Evolutionary conservation across 108 stramenopile genomes (phyloP), one percentile per base, ranked within the genome.

Genomic region (Bacterosira constricta): DNA sequence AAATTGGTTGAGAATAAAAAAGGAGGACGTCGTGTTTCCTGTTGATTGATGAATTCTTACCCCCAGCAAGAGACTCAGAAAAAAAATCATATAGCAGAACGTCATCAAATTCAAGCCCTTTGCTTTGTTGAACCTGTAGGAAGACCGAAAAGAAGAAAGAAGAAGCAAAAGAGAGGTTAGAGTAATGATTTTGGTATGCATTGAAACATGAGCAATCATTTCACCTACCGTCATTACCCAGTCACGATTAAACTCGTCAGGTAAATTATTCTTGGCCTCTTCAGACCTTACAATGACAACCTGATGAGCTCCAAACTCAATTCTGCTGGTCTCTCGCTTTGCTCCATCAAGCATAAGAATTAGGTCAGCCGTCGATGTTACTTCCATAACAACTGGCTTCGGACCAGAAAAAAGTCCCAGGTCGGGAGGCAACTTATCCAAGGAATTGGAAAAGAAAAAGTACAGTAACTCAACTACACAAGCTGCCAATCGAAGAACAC

Each of bases 251-350:
- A 81, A 81, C 59, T 81, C 73, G 5, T 81, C 80, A 7, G 80
- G 80, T 27, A 81, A 47, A 29, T 20, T 37, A 31, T 69, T 39
- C 41, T 81, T 81, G 15, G 80, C 80, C 52, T 81, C 74, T 17
- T 81, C 80, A 31, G 65, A 60, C 6, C 80, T 41, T 9, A 81
- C 80, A 57, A 81, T 75, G 25, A 81, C 80, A 53, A 81, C 80
- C 57, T 81, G 80, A 36, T 81, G 80, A 18, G 80, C 80, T 29
- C 80, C 80, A 63, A 81, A 81, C 66, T 81, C 80, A 57, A 81
- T 81, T 17, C 80, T 39, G 0, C 59, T 47, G 1, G 81, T 82
- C 50, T 75, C 68, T 1, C 80, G 45, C 49, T 76, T 81, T 7
- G 80, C 73, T 15, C 80, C 80, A 47, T 81, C 73, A 8, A 81